Conservation (phyloP, 1,284 basidiomycete genomes). For the Polyporus tsugae region DNA sequence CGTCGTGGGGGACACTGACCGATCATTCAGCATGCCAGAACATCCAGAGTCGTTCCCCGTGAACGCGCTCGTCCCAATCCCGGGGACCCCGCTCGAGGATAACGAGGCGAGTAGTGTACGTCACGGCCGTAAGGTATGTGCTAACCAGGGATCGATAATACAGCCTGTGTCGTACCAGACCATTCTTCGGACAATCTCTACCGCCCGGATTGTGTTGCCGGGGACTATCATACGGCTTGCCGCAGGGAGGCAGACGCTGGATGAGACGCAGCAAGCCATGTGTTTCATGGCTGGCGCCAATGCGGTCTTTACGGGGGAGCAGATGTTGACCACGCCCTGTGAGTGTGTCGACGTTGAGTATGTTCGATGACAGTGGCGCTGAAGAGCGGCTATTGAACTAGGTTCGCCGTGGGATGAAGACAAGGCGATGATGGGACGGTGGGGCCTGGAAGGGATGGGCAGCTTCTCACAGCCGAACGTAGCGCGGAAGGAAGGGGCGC, state of each 20-base stretch:
- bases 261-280: conserved; percentile 95
- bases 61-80: conserved; percentile 89
- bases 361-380: conserved; percentile 24
- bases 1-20: conserved; percentile 16
- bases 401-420: conserved; percentile 93
- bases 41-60: conserved; percentile 99
- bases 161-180: conserved; percentile 86
- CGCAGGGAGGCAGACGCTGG: conserved; percentile 91
- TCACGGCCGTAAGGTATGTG: conserved; percentile 5
- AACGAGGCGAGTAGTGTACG: conserved; percentile 61
- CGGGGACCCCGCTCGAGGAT: conserved; percentile 75
- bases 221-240: conserved; percentile 95
- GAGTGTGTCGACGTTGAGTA: conserved; percentile 43
- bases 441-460: conserved; percentile 92
- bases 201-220: conserved; percentile 92
- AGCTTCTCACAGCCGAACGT: conserved; percentile 78
- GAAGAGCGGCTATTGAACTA: conserved; percentile 39
- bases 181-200: conserved; percentile 93
- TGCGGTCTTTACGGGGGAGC: conserved; percentile 96
- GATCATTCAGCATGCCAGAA: conserved; percentile 78
- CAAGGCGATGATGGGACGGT: conserved; percentile 92
- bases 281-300: conserved; percentile 99
- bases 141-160: conserved; percentile 8
- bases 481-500: conserved; percentile 54
- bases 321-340: conserved; percentile 98